phyloP scores from a whole-genome alignment of 2,329 filamentous ascomycete genomes.

The Aspergillus bombycis region DNA sequence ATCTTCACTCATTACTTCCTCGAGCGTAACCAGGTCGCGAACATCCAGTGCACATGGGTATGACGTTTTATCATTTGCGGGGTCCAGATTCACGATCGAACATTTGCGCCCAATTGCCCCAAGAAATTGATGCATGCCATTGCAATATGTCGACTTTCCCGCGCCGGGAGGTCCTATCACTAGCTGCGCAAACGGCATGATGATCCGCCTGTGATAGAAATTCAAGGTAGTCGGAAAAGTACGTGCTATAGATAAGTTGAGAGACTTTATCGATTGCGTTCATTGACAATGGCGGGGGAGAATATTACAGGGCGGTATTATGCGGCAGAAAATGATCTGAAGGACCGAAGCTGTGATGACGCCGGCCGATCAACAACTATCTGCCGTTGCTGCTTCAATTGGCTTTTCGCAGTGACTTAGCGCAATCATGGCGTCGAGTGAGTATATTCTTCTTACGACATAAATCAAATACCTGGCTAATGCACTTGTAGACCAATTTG shows the following conservation, averaged over 20 bases:
- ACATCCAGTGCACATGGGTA: slow-evolving; percentile 92
- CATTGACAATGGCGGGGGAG: slow-evolving; percentile 27
- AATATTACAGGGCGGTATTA: slow-evolving; percentile 32
- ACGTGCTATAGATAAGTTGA: background rate
- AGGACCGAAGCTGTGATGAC: slow-evolving; percentile 30
- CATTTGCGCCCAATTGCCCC: slow-evolving; percentile 92
- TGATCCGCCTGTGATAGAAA: slow-evolving; percentile 3
- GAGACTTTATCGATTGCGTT: background rate
- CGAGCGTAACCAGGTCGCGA: slow-evolving; percentile 81
- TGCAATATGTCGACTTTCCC: slow-evolving; percentile 97
- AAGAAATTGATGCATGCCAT: slow-evolving; percentile 99
- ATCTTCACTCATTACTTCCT: slow-evolving; percentile 93
- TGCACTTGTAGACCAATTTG: slow-evolving; percentile 66
- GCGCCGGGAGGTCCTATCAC: slow-evolving; percentile 92
- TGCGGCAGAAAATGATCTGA: slow-evolving; percentile 37
- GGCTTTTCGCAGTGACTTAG: slow-evolving; percentile 11
- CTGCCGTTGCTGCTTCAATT: slow-evolving; percentile 17
- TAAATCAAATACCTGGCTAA: slow-evolving; percentile 7
- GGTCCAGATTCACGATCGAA: slow-evolving; percentile 94
- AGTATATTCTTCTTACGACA: slow-evolving; percentile 13
- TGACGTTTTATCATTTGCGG: slow-evolving; percentile 88
- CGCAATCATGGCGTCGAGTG: slow-evolving; percentile 48
- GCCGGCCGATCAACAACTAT: slow-evolving; percentile 24
- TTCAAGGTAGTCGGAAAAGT: background rate
- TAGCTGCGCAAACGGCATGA: slow-evolving; percentile 70